Evolutionary conservation across 2,329 filamentous ascomycete genomes (phyloP).

Genomic region (Colletotrichum noveboracense): DNA sequence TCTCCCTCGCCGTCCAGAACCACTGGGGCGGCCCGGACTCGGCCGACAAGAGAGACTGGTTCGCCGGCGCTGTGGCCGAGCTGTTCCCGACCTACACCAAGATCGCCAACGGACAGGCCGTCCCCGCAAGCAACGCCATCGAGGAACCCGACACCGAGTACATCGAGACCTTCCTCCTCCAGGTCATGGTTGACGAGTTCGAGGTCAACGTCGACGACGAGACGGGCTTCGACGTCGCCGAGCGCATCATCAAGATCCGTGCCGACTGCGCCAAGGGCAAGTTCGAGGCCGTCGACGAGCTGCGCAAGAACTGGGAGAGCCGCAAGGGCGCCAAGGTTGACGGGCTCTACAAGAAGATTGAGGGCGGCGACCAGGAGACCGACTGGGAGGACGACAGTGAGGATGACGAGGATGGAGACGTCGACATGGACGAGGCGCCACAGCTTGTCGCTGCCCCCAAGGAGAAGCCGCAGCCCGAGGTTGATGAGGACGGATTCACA

Average conservation of each 20-base stretch:
- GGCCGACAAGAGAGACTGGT: conserved; percentile 92
- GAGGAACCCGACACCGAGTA: conserved; percentile 75
- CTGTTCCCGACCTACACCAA: conserved; percentile 73
- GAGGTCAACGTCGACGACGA: conserved; percentile 93
- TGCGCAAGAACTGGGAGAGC: conserved; percentile 68
- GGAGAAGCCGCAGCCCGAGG: conserved; percentile 71
- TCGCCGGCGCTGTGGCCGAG: conserved; percentile 85
- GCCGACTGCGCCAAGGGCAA: conserved; percentile 69
- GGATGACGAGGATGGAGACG: conserved; percentile 58
- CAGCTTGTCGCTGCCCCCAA: conserved; percentile 59
- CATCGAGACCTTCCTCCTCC: conserved; percentile 82
- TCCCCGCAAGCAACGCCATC: conserved; percentile 24
- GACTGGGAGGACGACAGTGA: conserved; percentile 68
- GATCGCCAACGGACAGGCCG: conserved; percentile 33
- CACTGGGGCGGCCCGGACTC: conserved; percentile 87
- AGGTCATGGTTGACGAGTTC: conserved; percentile 96
- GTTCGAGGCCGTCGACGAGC: conserved; percentile 66
- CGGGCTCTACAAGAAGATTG: conserved; percentile 59
- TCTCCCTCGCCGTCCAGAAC: conserved; percentile 85
- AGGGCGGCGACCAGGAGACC: conserved; percentile 61
- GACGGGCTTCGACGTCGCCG: conserved; percentile 76
- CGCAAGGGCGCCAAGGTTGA: conserved; percentile 64
- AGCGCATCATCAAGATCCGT: conserved; percentile 72
- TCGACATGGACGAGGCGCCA: conserved; percentile 75
- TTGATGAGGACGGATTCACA: conserved; percentile 84